Evolutionary conservation across 176 grass and related monocot species (phyloP), one percentile per base, ranked within the genome.

Genomic region (Lolium multiflorum): DNA sequence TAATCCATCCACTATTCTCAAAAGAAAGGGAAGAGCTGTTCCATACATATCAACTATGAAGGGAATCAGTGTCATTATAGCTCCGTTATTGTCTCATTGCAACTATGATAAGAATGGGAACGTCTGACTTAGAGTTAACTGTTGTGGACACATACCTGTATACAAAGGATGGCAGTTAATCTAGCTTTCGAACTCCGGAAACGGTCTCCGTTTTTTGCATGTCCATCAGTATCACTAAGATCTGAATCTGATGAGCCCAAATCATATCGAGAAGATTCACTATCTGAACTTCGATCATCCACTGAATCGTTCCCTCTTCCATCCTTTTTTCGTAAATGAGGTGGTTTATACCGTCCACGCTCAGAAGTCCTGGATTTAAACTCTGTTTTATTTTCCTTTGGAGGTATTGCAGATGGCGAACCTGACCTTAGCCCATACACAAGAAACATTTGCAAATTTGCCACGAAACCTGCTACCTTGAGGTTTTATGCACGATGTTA

Each of bases 401-500:
- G 91, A 61, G 66, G 46, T 71, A 55, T 26, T 84, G 78, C 56
- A 92, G 55, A 52, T 58, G 57, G 61, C 11, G 72, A 81, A 88
- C 80, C 82, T 83, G 93, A 90, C 76, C 83, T 90, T 74, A 98
- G 73, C 24, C 96, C 93, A 86, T 95, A 98, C 62, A 90, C 74
- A 64, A 98, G 92, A 86, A 94, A 98, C 51, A 91, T 91, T 87
- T 92, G 93, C 35, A 98, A 77, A 85, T 89, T 89, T 83, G 91
- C 89, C 60, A 98, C 91, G 71, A 98, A 90, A 88, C 96, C 93
- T 92, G 96, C 83, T 71, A 98, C 93, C 96, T 98, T 92, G 31
- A 84, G 89, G 44, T 84, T 95, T 90, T 79, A 87, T 81, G 74
- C 52, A 80, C 22, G 64, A 69, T 89, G 74, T 92, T 80, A 94